phyloP scores from a whole-genome alignment of 2,329 filamentous ascomycete species.

The Aureobasidium melanogenum region DNA sequence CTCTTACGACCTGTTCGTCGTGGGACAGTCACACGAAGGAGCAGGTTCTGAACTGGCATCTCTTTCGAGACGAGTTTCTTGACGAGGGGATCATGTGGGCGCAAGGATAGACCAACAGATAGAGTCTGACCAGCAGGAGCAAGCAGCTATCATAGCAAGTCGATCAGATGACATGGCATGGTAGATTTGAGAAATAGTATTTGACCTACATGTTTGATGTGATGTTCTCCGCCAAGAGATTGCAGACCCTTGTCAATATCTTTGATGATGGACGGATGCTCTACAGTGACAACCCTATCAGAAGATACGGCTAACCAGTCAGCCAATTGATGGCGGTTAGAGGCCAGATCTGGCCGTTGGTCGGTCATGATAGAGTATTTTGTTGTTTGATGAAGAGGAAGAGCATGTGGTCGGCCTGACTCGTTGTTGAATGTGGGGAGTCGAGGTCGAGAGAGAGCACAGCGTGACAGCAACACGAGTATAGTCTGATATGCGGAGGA shows the following conservation, averaged over 20 bases:
- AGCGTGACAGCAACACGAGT: not conserved
- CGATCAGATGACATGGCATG: slow-evolving; percentile 1
- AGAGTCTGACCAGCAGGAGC: not conserved
- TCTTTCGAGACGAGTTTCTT: slow-evolving; percentile 71
- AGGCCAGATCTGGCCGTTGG: slow-evolving; percentile 7
- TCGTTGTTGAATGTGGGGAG: not conserved
- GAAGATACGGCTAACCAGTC: slow-evolving; percentile 26
- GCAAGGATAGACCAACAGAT: slow-evolving; percentile 57
- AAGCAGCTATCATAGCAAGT: slow-evolving; percentile 11
- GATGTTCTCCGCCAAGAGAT: slow-evolving; percentile 50
- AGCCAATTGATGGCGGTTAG: slow-evolving; percentile 9
- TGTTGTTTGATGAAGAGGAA: not conserved
- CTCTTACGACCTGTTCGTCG: slow-evolving; percentile 79
- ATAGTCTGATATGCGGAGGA: not conserved
- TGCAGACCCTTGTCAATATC: slow-evolving; percentile 55
- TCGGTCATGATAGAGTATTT: slow-evolving; percentile 7
- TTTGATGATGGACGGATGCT: slow-evolving; percentile 58
- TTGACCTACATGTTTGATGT: slow-evolving; percentile 43
- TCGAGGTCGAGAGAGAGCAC: not conserved
- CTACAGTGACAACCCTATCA: slow-evolving; percentile 49
- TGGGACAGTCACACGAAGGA: slow-evolving; percentile 79
- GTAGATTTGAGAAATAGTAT: not conserved
- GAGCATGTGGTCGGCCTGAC: not conserved
- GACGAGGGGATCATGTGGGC: slow-evolving; percentile 69
- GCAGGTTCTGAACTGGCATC: slow-evolving; percentile 68